phyloP scores from a whole-genome alignment of 208 protist species.

The Naegleria lovaniensis region DNA sequence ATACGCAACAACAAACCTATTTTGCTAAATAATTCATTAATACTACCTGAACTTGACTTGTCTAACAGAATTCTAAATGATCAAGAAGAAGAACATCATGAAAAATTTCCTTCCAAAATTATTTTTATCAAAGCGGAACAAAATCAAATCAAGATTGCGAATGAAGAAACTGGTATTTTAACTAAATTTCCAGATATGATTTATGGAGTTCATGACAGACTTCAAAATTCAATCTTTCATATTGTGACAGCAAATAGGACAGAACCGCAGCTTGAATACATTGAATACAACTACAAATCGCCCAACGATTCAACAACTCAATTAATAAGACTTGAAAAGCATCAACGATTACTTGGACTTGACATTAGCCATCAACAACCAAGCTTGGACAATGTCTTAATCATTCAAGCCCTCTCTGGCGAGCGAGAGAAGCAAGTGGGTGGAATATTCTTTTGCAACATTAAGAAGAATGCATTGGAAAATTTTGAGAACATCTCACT shows the following conservation, averaged over 20 bases:
- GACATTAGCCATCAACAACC: neutral
- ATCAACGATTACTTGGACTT: neutral
- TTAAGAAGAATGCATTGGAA: neutral
- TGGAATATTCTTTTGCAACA: too few relatives aligned
- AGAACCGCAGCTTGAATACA: neutral
- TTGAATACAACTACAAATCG: neutral
- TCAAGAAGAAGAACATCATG: neutral
- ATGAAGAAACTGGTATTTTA: neutral
- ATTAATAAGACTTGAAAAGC: neutral
- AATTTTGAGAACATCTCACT: neutral
- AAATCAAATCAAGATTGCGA: neutral
- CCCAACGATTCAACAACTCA: neutral
- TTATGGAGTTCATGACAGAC: neutral
- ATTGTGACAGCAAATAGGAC: neutral
- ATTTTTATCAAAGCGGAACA: neutral
- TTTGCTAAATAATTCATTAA: neutral
- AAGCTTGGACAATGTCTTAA: neutral
- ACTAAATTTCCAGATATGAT: neutral
- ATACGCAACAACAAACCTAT: too few relatives aligned
- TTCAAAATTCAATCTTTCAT: neutral
- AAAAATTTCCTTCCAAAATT: neutral
- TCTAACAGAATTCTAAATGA: neutral
- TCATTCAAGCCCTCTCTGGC: neutral
- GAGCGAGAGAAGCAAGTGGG: neutral
- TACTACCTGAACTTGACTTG: neutral